Evolutionary conservation across 805 yeast species (phyloP), one percentile per base, ranked within the genome.

Genomic region (Limtongozyma cylindracea): DNA sequence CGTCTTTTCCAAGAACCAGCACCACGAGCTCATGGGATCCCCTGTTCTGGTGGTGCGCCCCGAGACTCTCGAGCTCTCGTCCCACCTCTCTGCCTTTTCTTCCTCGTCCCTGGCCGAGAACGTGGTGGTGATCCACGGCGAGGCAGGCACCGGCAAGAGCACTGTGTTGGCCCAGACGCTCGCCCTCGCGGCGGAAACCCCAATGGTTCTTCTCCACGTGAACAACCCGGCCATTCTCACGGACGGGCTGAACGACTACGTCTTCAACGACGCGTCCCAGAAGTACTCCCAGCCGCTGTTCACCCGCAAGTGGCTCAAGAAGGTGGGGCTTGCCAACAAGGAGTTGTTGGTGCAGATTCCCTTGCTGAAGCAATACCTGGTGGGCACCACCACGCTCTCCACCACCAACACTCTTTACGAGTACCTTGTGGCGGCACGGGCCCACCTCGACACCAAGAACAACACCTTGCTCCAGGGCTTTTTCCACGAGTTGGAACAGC

Each of bases 221-320:
- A 62, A 78, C 14, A 48, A 63, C 28, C 66, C 78, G 2, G 59
- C 53, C 18, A 43, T 49, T 15, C 50, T 76, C 12, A 49, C 65
- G n/a, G 64, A 73, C 31, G 95, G 94, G 23, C 49, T 73, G 12
- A 56, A 51, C 24, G 91, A 74, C 41, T 74, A 65, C 35, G 52
- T 58, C 27, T 58, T 41, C 29, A 71, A 68, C 41, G 42, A 48
- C 13, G 44, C 45, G 19, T 37, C 57, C 14, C 40, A 45, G 12
- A 31, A 49, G 19, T 72, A 66, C 40, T 71, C 63, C 22, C 93
- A 80, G 45, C 92, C 84, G 26, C 71, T 72, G 84, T 61, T 53
- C 36, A 46, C 72, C 22, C 63, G 64, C 35, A 53, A 56, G 21
- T 54, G 76, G 39, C 37, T 76, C 27, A 47, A 50, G 28, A 64